Conservation (phyloP, 1,284 basidiomycete genomes). For the Termitomyces sp. region DNA sequence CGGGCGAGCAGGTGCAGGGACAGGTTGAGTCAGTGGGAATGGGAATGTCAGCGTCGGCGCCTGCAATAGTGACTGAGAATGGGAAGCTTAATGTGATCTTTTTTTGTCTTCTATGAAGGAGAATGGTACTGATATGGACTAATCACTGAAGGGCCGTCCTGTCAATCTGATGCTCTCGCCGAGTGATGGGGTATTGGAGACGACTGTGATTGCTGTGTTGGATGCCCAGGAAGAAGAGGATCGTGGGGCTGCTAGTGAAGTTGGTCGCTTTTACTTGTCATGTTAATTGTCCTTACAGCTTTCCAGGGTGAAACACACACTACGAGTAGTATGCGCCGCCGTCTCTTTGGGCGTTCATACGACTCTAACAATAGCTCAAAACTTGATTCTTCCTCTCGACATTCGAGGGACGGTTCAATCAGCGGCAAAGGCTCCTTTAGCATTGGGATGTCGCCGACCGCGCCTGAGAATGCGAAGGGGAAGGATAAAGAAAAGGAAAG, state of each 20-base stretch:
- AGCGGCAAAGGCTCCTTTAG: not conserved
- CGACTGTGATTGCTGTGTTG: constrained; percentile 29
- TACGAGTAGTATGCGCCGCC: constrained; percentile 38
- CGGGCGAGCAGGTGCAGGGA: constrained; percentile 7
- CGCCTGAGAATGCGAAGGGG: constrained; percentile 12
- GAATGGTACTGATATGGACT: not conserved
- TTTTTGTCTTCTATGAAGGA: not conserved
- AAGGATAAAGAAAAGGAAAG: constrained; percentile 22
- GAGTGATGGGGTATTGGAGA: constrained; percentile 54
- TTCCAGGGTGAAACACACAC: constrained; percentile 42
- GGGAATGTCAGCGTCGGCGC: constrained; percentile 12
- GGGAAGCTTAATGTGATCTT: constrained; percentile 18
- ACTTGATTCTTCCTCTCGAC: constrained; percentile 27
- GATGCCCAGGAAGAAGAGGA: constrained; percentile 43
- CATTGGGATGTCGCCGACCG: constrained; percentile 5
- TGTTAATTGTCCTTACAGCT: constrained; percentile 12
- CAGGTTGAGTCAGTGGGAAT: constrained; percentile 2
- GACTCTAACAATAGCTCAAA: constrained; percentile 39
- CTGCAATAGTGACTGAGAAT: constrained; percentile 8
- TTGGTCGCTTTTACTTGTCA: constrained; percentile 26
- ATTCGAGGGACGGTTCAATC: constrained; percentile 23
- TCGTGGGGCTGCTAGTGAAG: constrained; percentile 62
- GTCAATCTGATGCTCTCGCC: constrained; percentile 49
- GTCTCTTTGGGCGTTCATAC: constrained; percentile 56
- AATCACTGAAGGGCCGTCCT: constrained; percentile 22